Base-by-base conservation (phyloP, 2,329 filamentous ascomycete species). In the Huntiella bhutanensis region DNA sequence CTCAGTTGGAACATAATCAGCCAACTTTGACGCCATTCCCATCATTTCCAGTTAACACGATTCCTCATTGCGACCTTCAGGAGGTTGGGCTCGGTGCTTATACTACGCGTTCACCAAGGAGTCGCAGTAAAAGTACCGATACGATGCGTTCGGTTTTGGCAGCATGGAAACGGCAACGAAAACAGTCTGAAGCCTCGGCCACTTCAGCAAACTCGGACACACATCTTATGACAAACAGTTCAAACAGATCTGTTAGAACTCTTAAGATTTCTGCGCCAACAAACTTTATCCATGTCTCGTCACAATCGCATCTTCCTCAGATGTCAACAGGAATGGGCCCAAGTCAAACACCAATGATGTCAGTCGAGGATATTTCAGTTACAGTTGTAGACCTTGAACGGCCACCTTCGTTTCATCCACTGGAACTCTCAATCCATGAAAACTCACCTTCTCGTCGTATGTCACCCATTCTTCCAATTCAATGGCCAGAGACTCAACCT, bases 231-330 rank as follows among this genome's bases (percentile, higher is more conserved):
- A 28, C 22, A 10, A 28, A 28, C 8, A 28, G 22, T 28, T 28
- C 22, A 3, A 28, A 28, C 22, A 7, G 22, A n/a, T 41, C 40
- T 8, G 15, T 41, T n/a, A 16, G 40, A 13, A 41, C 28, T 55
- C 70, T 67, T 58, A 64, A 64, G 50, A 78, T 79, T 54, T 76
- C 73, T 37, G 64, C 64, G 15, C 75, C 75, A 3, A 67, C 67
- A 41, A 64, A 78, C 56, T 79, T 79, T 54, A 69, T 68, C 41
- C 75, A 78, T 60, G 48, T 49, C 19, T 42, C 43, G 7, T 43
- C 48, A 12, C 48, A 46, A 41, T 49, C 48, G 5, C 44, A 10
- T 56, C 58, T 41, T 54, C 53, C 34, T 1, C 15, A 16, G 6
- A 46, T 22, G 13, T 34, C 35, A 13, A 16, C 28, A 15, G 22